Conservation (phyloP, 371 early-diverging fungal species). For the Smittium mucronatum region DNA sequence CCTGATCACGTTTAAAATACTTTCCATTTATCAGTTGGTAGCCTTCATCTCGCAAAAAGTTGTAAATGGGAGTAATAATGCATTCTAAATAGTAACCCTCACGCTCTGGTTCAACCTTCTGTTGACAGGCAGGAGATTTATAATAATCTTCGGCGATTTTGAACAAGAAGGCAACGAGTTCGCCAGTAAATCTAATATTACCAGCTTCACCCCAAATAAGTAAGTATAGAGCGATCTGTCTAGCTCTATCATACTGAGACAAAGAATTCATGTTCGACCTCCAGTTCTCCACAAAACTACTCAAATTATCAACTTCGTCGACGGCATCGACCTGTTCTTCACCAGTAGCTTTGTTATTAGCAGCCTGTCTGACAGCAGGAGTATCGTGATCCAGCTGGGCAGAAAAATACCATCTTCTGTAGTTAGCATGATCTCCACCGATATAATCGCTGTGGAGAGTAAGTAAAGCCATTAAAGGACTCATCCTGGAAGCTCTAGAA, state of each 20-base stretch:
- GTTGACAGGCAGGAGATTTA: constrained; percentile 33
- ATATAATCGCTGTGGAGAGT: constrained; percentile 77
- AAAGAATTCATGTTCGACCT: constrained; percentile 52
- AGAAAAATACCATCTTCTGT: constrained; percentile 76
- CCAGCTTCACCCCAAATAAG: constrained; percentile 82
- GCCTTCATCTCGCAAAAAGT: constrained; percentile 59
- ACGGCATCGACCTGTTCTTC: constrained; percentile 30
- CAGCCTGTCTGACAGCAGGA: constrained; percentile 37
- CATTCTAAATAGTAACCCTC: constrained; percentile 60
- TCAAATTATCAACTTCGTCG: constrained; percentile 32
- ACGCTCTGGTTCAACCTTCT: constrained; percentile 34
- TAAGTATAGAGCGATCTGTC: constrained; percentile 66
- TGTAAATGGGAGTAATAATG: constrained; percentile 63
- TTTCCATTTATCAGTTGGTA: constrained; percentile 57
- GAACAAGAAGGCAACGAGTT: constrained; percentile 70
- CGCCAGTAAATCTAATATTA: constrained; percentile 62
- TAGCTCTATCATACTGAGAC: constrained; percentile 51
- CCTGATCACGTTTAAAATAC: constrained; percentile 61
- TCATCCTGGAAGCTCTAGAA: constrained; percentile 68
- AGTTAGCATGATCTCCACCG: constrained; percentile 73
- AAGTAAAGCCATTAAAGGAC: constrained; percentile 55
- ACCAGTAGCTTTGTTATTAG: constrained; percentile 30
- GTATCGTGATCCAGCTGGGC: constrained; percentile 60
- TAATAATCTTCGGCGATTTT: constrained; percentile 46
- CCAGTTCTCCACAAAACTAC: constrained; percentile 55